Base-by-base conservation (phyloP, 768 basidiomycete species). In the Mycena metata region DNA sequence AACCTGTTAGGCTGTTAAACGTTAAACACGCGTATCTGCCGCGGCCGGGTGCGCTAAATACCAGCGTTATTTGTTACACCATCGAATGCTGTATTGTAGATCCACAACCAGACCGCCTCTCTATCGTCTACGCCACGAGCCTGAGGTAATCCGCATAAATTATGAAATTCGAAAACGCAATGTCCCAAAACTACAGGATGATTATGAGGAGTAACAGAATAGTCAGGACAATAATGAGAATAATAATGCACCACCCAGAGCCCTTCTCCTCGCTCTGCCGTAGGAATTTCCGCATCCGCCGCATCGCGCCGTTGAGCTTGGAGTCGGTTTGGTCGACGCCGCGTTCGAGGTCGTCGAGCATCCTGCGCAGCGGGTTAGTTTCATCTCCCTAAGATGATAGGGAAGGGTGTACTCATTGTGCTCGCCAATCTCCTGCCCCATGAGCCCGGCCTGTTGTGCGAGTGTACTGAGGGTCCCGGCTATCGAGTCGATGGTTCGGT, bases 391-490 rank as follows among this genome's bases (percentile, higher is more conserved):
- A 39, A 39, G 10, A 9, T 39, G 4, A 9, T 2, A 15, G 39
- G 39, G 39, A 39, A 10, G 39, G 58, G 79, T 78, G 69, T 69
- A 97, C 97, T 95, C 94, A 72, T 92, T 94, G 74, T 99, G 98
- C 76, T 96, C 95, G 11, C 78, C 83, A 56, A 99, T 94, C 76
- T 99, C 98, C 64, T 89, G 90, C 0, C 97, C 97, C 90, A 99
- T 99, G 36, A 98, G 82, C 13, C 92, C 93, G 0, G 98, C 98
- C 80, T 99, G 98, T 70, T 94, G 91, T 0, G 91, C 91, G 9
- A 99, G 82, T 0, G 92, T 96, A 64, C 77, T 89, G 60, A 99
- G 79, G 2, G 96, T 96, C 0, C 96, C 95, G 0, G 91, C 88
- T 76, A 99, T 96, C 0, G 92, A 88, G 62, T 91, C 90, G 73